Base-by-base conservation (phyloP, 2,329 filamentous ascomycete genomes). In the Chrysosphaeria jannelii region DNA sequence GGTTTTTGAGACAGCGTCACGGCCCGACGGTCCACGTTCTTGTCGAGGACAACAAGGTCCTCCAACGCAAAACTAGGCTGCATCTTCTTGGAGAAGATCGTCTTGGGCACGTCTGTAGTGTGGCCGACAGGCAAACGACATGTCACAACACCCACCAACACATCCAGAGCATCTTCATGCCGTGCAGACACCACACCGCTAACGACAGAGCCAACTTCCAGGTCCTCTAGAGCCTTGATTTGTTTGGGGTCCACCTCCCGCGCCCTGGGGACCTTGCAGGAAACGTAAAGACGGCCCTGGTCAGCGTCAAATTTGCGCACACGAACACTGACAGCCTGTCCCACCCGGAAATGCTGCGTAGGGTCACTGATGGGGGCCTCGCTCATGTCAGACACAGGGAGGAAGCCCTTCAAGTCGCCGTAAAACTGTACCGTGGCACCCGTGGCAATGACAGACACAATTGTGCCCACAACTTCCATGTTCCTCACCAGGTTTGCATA, bases 321-420 rank as follows among this genome's bases (percentile, higher is more conserved):
- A 36, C 81, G 74, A 11, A 91, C 72, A 36, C 64, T 88, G 32
- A 97, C 69, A 2, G 89, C 81, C 41, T 97, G 85, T 1, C 85
- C 88, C 20, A 65, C 47, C 17, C 69, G 65, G 49, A 97, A 97
- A 44, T 93, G 79, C 36, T 88, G 66, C 21, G 60, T 62, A 4
- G 85, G 78, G 36, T 91, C 72, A 33, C 70, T 61, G 36, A 97
- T 91, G 38, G 70, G 91, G 8, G 79, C 78, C 41, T 97, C 85
- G 40, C 85, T 93, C 85, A 97, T 97, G 44, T 97, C 81, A 2
- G 74, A 74, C 1, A 89, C 67, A 3, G 85, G 85, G 25, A 97
- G 53, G 48, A 88, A 97, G 6, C 71, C 88, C 32, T 64, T 62
- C 11, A 97, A 52, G 6, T 53, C 47, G 10, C 76, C 76, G 36